phyloP scores from a whole-genome alignment of 305 asterid species.

The Salvia sclarea region DNA sequence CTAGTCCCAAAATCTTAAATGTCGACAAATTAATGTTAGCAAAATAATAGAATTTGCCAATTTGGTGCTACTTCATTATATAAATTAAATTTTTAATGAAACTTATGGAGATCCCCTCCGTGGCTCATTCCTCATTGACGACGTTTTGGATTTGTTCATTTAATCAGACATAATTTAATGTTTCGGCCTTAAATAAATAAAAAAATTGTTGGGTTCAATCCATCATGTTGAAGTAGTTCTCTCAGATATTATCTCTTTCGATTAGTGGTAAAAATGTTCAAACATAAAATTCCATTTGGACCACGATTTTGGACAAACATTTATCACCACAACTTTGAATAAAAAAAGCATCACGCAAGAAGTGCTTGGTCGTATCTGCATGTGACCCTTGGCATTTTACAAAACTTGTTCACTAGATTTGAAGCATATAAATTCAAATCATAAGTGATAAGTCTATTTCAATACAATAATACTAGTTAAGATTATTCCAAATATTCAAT shows the following conservation, averaged over 20 bases:
- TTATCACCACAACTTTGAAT: neutral
- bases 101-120: too few species aligned
- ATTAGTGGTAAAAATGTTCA: neutral
- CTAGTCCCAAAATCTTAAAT: too few species aligned
- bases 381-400: constrained; percentile 12
- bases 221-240: too few species aligned
- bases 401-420: constrained; percentile 17
- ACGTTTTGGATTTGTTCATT: too few species aligned
- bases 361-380: constrained; percentile 1
- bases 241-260: too few species aligned
- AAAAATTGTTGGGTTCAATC: neutral
- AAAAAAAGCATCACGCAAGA: neutral
- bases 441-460: neutral
- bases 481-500: neutral
- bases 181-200: neutral
- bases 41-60: too few species aligned
- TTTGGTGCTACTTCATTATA: too few species aligned
- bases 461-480: neutral
- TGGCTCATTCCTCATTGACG: too few species aligned
- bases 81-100: too few species aligned
- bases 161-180: too few species aligned
- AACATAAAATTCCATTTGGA: too few species aligned
- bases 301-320: neutral
- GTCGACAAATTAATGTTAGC: too few species aligned
- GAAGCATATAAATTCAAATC: neutral